Conservation (phyloP, 1,284 basidiomycete species). For the Austroboletus olivaceoglutinosus region DNA sequence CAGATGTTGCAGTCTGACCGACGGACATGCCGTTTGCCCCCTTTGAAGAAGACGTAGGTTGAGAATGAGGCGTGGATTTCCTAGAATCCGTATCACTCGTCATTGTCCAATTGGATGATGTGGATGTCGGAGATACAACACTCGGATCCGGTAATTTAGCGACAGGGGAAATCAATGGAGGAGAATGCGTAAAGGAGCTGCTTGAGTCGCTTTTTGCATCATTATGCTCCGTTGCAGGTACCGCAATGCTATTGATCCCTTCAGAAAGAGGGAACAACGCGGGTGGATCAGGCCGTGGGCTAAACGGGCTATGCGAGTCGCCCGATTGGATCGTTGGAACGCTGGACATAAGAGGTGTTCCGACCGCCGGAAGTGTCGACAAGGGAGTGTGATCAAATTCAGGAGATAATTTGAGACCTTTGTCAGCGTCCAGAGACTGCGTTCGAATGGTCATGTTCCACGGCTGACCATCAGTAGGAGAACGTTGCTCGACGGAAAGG, state of each 20-base stretch:
- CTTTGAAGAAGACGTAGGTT: slow-evolving; percentile 10
- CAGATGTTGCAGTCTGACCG: slow-evolving; percentile 8
- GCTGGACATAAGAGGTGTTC: slow-evolving; percentile 28
- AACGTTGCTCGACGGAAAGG: slow-evolving; percentile 32
- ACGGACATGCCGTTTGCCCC: slow-evolving; percentile 6
- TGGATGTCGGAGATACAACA: slow-evolving; percentile 21
- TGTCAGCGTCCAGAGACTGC: slow-evolving; percentile 7
- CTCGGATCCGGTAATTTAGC: slow-evolving; percentile 31
- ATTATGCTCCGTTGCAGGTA: slow-evolving; percentile 10
- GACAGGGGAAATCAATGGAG: slow-evolving; percentile 30
- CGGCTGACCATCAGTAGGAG: slow-evolving; percentile 20
- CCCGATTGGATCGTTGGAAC: slow-evolving; percentile 11
- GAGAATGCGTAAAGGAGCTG: slow-evolving; percentile 28
- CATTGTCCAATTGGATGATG: slow-evolving; percentile 34
- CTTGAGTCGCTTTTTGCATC: slow-evolving; percentile 20
- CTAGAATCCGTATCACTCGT: slow-evolving; percentile 27
- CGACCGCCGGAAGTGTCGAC: slow-evolving; percentile 31
- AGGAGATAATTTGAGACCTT: slow-evolving; percentile 14
- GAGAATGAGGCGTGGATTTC: slow-evolving; percentile 10
- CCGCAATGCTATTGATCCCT: slow-evolving; percentile 1
- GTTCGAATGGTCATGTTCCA: slow-evolving; percentile 15
- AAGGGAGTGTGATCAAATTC: slow-evolving; percentile 33
- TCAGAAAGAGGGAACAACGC: slow-evolving; percentile 23
- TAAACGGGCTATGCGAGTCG: slow-evolving; percentile 28
- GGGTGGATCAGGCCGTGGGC: slow-evolving; percentile 28